A percentile compares a stretch with the other conserved stretches of the same genome.
Evolutionary conservation across 805 yeast species (phyloP).

Genomic region (Spathaspora arborariae): DNA sequence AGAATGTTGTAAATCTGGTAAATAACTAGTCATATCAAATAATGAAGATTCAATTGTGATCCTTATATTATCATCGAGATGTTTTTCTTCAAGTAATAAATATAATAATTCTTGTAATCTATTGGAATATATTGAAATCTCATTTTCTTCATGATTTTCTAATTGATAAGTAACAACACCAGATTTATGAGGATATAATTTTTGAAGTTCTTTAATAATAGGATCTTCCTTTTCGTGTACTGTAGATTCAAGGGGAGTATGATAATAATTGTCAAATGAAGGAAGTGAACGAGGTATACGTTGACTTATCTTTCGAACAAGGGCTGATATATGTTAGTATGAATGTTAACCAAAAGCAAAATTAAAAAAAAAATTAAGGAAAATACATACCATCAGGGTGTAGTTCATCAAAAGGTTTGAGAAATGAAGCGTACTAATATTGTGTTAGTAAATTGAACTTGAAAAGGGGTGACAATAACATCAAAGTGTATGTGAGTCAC

Average conservation of each 20-base stretch:
- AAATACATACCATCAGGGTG: conserved; percentile 16
- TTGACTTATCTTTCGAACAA: conserved; percentile 11
- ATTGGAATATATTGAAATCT: conserved; percentile 22
- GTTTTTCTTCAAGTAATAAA: conserved; percentile 23
- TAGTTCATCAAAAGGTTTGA: background rate
- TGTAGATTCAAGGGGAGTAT: background rate
- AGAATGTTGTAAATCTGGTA: conserved; percentile 17
- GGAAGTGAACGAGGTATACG: conserved; percentile 17
- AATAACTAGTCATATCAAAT: conserved; percentile 21
- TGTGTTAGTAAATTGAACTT: background rate
- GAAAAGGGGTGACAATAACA: too few species aligned
- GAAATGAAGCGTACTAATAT: background rate
- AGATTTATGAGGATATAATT: conserved; percentile 23
- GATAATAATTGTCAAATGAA: conserved; percentile 6
- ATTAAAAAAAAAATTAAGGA: too few species aligned
- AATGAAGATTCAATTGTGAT: conserved; percentile 25
- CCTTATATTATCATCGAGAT: conserved; percentile 26
- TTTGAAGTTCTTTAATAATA: conserved; percentile 28
- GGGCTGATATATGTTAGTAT: conserved; percentile 12
- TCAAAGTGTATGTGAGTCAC: too few species aligned
- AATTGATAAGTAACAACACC: conserved; percentile 4
- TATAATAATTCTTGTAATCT: conserved; percentile 27
- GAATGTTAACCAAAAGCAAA: too few species aligned
- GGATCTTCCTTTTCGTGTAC: conserved; percentile 21
- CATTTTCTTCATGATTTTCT: background rate